Base-by-base conservation (phyloP, 108 stramenopile genomes). In the Conticribra weissflogii region DNA sequence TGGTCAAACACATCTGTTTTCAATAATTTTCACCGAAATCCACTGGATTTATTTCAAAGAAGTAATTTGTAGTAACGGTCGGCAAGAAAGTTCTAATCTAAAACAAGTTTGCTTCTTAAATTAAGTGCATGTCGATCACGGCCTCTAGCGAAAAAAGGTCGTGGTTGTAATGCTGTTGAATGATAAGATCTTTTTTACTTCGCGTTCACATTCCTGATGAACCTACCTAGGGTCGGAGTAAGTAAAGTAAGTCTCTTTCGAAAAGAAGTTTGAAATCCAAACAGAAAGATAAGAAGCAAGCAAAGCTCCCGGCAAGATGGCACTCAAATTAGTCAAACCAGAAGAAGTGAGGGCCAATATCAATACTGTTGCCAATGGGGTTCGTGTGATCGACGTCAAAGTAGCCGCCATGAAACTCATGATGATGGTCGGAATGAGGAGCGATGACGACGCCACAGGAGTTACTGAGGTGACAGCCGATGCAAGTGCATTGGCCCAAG, bases 371-470 rank as follows among this genome's bases (percentile, higher is more conserved):
- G 83, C 85, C 62, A 86, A 51, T 1, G 87, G 87, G 15, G 87
- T 88, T 19, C 87, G 45, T 12, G 87, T 88, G 22, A 81, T 85
- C 41, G 83, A 79, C 1, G 87, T 85, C 44, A 86, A 79, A 3
- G 78, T 77, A 32, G 87, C 68, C 28, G 81, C 83, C 87, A 88
- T 88, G 18, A 82, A 65, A 59, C 80, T 72, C 83, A 86, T 83
- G 1, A 84, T 73, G 23, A 73, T 56, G 32, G 81, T 45, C 2
- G 87, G 84, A 32, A 51, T 1, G 3, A 75, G 46, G 4, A 81
- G 25, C 17, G 81, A 64, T 1, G 58, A 51, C 19, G 69, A 31
- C 19, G 63, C 29, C 17, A 62, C 19, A 17, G 76, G 71, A 12
- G 65, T 22, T 27, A 48, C 15, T 16, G 58, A 44, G 25, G 66